Base-by-base conservation (phyloP, 352 stramenopile genomes). In the Plasmopara halstedii region DNA sequence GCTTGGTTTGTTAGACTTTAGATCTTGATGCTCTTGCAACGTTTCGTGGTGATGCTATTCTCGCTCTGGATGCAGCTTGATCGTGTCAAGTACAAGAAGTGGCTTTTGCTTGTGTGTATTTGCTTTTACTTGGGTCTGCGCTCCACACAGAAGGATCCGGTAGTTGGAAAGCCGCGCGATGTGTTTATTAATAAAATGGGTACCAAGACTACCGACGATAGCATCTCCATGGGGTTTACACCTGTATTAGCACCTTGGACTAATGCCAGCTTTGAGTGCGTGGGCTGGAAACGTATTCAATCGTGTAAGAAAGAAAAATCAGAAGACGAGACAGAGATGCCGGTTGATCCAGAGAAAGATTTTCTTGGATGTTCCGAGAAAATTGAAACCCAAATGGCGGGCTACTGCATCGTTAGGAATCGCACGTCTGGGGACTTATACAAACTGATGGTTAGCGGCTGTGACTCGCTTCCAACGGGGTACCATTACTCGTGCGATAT, bases 221-320 rank as follows among this genome's bases (percentile, higher is more conserved):
- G 70, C 15, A 70, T 77, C 31, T 58, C 67, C 56, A 84, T 86
- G 64, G 40, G 57, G 20, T 70, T 74, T 2, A 84, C 74, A 27
- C 61, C 59, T 6, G 64, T 93, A 35, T 41, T 62, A 0, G 57
- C 72, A 26, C 63, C 77, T 0, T 93, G 81, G 81, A 86, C 73
- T 4, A 82, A 89, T 47, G 64, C 78, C 35, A 71, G 70, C 46
- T 93, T 86, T 39, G 81, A 93, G 57, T 93, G 81, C 47, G 65
- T 93, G 29, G 78, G 78, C 35, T 93, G 81, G 81, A 88, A 93
- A 49, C 76, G 76, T 27, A 84, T 82, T 29, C 70, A 90, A n/a
- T 73, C 76, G 45, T 93, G 81, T 38, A 52, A 50, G 27, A 64
- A 73, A 26, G 54, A 77, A 34, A 64, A 78, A 14, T 50, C 55